phyloP scores from a whole-genome alignment of 2,329 filamentous ascomycete genomes.

The Aplosporella prunicola region DNA sequence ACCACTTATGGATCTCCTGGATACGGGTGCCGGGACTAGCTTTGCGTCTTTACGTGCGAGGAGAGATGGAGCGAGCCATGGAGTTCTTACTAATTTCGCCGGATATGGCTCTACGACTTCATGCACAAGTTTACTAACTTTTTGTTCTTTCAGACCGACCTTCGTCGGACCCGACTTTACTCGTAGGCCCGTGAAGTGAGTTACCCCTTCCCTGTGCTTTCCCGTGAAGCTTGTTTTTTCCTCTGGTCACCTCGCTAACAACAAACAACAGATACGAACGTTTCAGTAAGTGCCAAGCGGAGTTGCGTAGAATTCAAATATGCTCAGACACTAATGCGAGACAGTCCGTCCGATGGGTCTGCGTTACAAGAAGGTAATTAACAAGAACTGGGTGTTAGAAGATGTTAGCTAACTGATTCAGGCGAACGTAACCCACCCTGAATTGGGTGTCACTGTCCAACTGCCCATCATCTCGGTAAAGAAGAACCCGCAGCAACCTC shows the following conservation, averaged over 20 bases:
- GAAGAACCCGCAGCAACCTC: slow-evolving; percentile 62
- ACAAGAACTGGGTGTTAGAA: slow-evolving; percentile 61
- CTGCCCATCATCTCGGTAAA: slow-evolving; percentile 55
- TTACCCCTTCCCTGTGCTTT: slow-evolving; percentile 46
- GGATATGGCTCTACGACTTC: no score
- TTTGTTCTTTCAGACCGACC: slow-evolving; percentile 73
- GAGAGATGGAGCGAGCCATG: no score
- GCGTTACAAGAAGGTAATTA: slow-evolving; percentile 66
- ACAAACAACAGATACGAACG: no score
- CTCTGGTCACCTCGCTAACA: no score
- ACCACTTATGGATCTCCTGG: no score
- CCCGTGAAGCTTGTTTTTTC: background rate
- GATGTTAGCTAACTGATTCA: background rate
- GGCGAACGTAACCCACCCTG: slow-evolving; percentile 61
- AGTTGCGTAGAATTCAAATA: slow-evolving; percentile 2
- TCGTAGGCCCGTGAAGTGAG: slow-evolving; percentile 74
- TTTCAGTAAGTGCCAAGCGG: no score
- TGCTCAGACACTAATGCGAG: background rate
- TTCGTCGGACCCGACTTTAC: slow-evolving; percentile 93
- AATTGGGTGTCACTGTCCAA: slow-evolving; percentile 79
- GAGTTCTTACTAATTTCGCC: background rate
- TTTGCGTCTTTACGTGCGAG: no score
- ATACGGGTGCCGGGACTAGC: no score
- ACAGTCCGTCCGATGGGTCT: slow-evolving; percentile 59
- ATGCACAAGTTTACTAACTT: slow-evolving; percentile 47